These are phyloP conservation scores for Mortierella sp. DNA, from an alignment of 371 early-diverging fungal genomes.

Conservation along the genomic window DNA sequence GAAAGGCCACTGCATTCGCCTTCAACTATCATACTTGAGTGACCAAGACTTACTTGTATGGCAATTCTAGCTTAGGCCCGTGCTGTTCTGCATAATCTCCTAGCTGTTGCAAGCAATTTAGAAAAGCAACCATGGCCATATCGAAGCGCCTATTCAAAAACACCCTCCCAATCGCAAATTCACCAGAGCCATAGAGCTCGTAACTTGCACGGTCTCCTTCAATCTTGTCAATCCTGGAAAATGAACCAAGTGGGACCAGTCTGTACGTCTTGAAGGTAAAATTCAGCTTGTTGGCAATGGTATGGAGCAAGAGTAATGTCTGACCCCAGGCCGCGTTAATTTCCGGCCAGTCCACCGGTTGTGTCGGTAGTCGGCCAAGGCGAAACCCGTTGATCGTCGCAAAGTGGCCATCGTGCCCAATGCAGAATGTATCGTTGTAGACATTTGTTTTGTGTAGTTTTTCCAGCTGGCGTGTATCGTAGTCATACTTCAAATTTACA, in stretches of 20 bases:
- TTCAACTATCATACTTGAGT: background rate
- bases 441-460: conserved; percentile 91
- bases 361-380: conserved; percentile 82
- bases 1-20: background rate
- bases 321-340: conserved; percentile 98
- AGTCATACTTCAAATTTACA: conserved; percentile 80
- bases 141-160: conserved; percentile 91
- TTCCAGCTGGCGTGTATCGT: conserved; percentile 80
- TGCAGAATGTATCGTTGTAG: conserved; percentile 92
- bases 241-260: conserved; percentile 92
- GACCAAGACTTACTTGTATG: conserved; percentile 69
- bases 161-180: conserved; percentile 83
- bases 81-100: conserved; percentile 81
- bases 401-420: conserved; percentile 85
- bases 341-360: conserved; percentile 93
- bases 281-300: conserved; percentile 84
- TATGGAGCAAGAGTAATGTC: conserved; percentile 85
- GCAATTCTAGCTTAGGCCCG: conserved; percentile 80
- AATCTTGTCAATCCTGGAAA: conserved; percentile 87
- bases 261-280: conserved; percentile 86
- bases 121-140: conserved; percentile 87
- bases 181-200: conserved; percentile 92
- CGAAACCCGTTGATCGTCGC: conserved; percentile 96
- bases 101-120: conserved; percentile 90
- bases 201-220: conserved; percentile 80